Evolutionary conservation across 495 filamentous ascomycete genomes (phyloP).

Genomic region (Cercophora samala): DNA sequence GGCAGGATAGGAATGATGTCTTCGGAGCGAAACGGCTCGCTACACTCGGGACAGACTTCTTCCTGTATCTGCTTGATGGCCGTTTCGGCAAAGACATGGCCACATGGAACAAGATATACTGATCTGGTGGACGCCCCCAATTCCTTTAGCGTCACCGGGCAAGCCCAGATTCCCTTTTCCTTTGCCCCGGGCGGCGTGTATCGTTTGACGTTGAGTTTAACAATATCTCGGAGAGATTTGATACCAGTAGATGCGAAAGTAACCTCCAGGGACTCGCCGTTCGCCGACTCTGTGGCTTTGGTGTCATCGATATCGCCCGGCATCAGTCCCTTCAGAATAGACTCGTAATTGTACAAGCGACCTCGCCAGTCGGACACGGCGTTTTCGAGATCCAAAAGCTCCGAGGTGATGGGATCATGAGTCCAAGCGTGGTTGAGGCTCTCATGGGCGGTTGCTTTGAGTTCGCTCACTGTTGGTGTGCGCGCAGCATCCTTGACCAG

Average conservation of each 20-base stretch:
- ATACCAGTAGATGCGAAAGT: conserved; percentile 66
- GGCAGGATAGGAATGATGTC: conserved; percentile 83
- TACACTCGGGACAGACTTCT: conserved; percentile 61
- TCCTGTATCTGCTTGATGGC: conserved; percentile 72
- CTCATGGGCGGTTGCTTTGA: conserved; percentile 84
- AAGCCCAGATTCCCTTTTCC: conserved; percentile 63
- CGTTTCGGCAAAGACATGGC: conserved; percentile 86
- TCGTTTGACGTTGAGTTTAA: conserved; percentile 77
- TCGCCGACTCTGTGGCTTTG: conserved; percentile 21
- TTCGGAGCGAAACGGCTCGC: conserved; percentile 66
- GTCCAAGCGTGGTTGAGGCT: conserved; percentile 81
- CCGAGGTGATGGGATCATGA: conserved; percentile 79
- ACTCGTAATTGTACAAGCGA: conserved; percentile 92
- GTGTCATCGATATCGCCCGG: conserved; percentile 53
- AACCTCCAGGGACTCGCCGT: conserved; percentile 45
- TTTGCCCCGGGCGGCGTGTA: conserved; percentile 43
- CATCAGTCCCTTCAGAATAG: conserved; percentile 76
- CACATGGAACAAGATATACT: conserved; percentile 91
- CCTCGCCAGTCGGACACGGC: conserved; percentile 83
- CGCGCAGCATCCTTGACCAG: conserved; percentile 87
- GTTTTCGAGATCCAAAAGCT: conserved; percentile 61
- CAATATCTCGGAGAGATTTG: conserved; percentile 78
- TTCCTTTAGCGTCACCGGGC: conserved; percentile 83
- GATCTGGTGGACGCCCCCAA: conserved; percentile 75
- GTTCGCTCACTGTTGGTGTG: conserved; percentile 74